Conservation (phyloP, 257 asterid genomes). For the Nicotiana otophora region DNA sequence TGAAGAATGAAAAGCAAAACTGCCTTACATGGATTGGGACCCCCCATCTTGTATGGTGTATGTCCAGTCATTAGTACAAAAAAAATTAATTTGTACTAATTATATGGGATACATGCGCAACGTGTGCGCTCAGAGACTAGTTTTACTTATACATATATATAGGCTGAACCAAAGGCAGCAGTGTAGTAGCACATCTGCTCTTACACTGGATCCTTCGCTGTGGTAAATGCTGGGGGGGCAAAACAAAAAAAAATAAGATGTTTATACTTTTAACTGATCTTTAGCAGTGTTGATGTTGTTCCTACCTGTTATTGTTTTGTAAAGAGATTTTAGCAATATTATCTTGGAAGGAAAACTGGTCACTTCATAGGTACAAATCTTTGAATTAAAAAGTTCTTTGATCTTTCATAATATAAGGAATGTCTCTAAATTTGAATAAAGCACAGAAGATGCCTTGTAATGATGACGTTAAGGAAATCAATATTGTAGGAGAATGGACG, state of each 20-base stretch:
- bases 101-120: no score
- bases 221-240: neutral
- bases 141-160: neutral
- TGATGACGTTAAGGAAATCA: neutral
- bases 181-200: neutral
- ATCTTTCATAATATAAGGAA: no score
- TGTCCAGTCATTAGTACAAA: no score
- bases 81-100: no score
- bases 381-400: no score
- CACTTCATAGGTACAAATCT: neutral
- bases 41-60: neutral
- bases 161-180: neutral
- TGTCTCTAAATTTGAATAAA: no score
- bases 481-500: no score
- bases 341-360: neutral
- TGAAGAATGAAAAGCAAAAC: neutral
- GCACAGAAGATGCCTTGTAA: neutral
- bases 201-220: neutral
- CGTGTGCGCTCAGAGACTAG: no score
- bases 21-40: neutral
- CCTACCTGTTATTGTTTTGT: neutral
- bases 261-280: neutral
- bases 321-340: neutral
- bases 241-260: no score
- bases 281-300: neutral